A percentile compares a stretch with the other conserved stretches of the same genome.
Conservation (phyloP, 768 basidiomycete species). For the Mycena capillaripes region DNA sequence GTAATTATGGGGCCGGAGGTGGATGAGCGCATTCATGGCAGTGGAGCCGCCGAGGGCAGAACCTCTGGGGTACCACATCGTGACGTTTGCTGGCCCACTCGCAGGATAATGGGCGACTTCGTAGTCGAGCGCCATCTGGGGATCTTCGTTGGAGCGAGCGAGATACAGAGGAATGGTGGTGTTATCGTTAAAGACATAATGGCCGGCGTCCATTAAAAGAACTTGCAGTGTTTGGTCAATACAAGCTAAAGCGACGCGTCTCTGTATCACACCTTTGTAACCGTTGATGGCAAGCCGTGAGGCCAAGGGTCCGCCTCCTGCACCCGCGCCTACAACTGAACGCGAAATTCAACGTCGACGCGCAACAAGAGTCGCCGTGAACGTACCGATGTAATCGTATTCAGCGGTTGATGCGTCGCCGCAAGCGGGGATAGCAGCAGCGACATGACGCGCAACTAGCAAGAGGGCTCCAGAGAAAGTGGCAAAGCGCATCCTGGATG, state of each 20-base stretch:
- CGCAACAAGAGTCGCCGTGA: background rate
- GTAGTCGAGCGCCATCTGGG: slow-evolving; percentile 27
- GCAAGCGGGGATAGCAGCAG: slow-evolving; percentile 18
- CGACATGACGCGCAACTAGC: background rate
- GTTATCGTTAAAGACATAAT: slow-evolving; percentile 25
- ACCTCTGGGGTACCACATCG: slow-evolving; percentile 29
- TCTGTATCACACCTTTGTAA: slow-evolving; percentile 5
- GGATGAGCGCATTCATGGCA: slow-evolving; percentile 30
- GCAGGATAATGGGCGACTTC: slow-evolving; percentile 29
- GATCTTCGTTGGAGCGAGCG: slow-evolving; percentile 27
- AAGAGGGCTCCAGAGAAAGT: slow-evolving; percentile 6
- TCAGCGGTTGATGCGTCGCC: slow-evolving; percentile 14
- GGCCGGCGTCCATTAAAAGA: slow-evolving; percentile 29
- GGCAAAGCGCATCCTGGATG: background rate
- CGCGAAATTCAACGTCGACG: background rate
- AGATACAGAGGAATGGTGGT: slow-evolving; percentile 29
- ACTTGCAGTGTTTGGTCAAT: background rate
- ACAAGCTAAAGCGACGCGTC: background rate
- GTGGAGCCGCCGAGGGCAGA: slow-evolving; percentile 31
- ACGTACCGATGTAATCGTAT: slow-evolving; percentile 30
- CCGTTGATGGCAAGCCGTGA: slow-evolving; percentile 25
- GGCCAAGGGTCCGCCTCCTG: slow-evolving; percentile 29
- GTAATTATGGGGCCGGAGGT: slow-evolving; percentile 29
- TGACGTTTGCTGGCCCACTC: slow-evolving; percentile 20
- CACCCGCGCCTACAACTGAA: slow-evolving; percentile 27